Base-by-base conservation (phyloP, 176 grass and related monocot species). In the Oryza officinalis region DNA sequence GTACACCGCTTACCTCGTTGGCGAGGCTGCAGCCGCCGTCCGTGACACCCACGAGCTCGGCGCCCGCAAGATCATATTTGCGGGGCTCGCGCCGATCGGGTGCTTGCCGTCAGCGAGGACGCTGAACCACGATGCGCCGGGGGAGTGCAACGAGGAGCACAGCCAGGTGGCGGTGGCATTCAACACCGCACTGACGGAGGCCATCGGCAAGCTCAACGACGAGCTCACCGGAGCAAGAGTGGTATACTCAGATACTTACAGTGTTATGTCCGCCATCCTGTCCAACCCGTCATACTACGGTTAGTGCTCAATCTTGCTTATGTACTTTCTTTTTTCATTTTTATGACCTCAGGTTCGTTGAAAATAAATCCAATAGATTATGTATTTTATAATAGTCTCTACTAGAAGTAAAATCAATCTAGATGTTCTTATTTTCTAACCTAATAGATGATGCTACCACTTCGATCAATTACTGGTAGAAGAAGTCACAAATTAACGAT, bases 111-210 rank as follows among this genome's bases (percentile, higher is more conserved):
- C 75, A 0, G 31, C 64, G 35, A 69, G 92, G 74, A 78, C 85
- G 15, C 57, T 72, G 27, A 92, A 92, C 71, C 15, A 1, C 8
- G 22, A 61, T 10, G 63, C 33, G 0, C 82, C 69, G 0, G 89
- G 74, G 10, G 79, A 66, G 13, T 94, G 92, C 86, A 67, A 85
- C 44, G 69, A 94, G 41, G 90, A 94, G 85, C 77, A 85, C 74
- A 94, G 90, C 87, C 59, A 31, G 49, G 27, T 73, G 26, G 92
- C 90, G 0, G 52, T 26, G 64, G 80, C 20, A 0, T 94, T 88
- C 49, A 94, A 94, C 75, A 27, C 27, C 27, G 81, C 44, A 27
- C 26, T 92, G 28, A 35, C 45, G 72, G 46, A 76, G 9, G 32
- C 81, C 67, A 15, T 90, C 0, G 20, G 9, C 0, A 85, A 43